Conservation (phyloP, 495 filamentous ascomycete genomes). For the Penicillium taxi region DNA sequence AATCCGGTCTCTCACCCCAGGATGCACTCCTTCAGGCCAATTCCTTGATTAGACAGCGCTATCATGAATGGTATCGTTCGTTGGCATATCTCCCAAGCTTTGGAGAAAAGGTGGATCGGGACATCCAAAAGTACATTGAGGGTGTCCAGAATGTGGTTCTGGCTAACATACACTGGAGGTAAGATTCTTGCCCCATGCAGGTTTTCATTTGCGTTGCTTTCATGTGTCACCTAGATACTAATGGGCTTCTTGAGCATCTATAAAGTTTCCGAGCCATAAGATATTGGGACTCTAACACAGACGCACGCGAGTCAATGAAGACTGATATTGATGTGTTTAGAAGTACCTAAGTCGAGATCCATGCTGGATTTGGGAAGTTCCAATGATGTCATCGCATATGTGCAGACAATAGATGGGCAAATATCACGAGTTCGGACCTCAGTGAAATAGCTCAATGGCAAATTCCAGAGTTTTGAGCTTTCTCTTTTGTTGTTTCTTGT, state of each 20-base stretch:
- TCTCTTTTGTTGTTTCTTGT: no score
- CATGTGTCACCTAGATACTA: not conserved
- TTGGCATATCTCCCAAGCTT: slow-evolving; percentile 1
- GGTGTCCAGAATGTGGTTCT: not conserved
- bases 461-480: no score
- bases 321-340: no score
- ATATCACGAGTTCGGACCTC: no score
- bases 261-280: not conserved
- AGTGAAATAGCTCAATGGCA: no score
- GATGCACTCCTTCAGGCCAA: not conserved
- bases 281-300: not conserved
- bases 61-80: not conserved
- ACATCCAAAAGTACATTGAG: slow-evolving; percentile 1
- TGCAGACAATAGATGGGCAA: no score
- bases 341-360: not conserved
- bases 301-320: not conserved
- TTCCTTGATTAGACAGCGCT: not conserved
- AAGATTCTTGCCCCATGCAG: not conserved
- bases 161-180: slow-evolving; percentile 3
- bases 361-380: no score
- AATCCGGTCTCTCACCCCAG: not conserved
- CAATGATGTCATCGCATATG: no score
- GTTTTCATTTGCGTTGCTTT: not conserved
- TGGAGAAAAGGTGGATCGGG: slow-evolving; percentile 1
- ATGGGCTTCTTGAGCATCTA: no score